Evolutionary conservation across 805 yeast genomes (phyloP).

Genomic region (Cyberlindnera meyerae): DNA sequence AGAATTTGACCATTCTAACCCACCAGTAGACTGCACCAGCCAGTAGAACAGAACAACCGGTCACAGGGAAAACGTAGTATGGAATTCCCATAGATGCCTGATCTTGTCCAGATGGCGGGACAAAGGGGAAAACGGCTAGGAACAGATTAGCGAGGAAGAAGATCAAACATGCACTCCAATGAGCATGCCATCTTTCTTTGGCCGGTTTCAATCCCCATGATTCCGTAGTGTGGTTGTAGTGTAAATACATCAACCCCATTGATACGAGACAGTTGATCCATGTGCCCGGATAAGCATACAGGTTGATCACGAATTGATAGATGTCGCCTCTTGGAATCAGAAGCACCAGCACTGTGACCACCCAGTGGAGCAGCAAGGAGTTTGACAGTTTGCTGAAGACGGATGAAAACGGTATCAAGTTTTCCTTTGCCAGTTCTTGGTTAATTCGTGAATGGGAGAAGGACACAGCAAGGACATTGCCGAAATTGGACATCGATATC

Average conservation of each 20-base stretch:
- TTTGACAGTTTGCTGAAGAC: conserved; percentile 40
- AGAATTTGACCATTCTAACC: too few species aligned
- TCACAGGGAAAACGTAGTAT: conserved; percentile 53
- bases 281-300: conserved; percentile 61
- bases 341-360: conserved; percentile 47
- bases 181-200: conserved; percentile 26
- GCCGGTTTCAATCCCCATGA: conserved; percentile 34
- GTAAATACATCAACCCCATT: conserved; percentile 48
- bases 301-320: conserved; percentile 57
- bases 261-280: conserved; percentile 52
- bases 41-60: conserved; percentile 42
- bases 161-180: conserved; percentile 27
- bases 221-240: conserved; percentile 33
- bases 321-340: conserved; percentile 57
- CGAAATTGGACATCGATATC: conserved; percentile 58
- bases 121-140: conserved; percentile 50
- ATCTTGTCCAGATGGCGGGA: conserved; percentile 42
- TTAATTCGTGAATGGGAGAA: conserved; percentile 57
- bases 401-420: conserved; percentile 44
- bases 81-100: conserved; percentile 39
- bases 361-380: conserved; percentile 51
- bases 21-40: conserved; percentile 41
- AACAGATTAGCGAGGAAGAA: conserved; percentile 45
- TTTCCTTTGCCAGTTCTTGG: conserved; percentile 50
- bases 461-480: conserved; percentile 60